These are phyloP conservation scores for Cenchrus fungigraminus DNA, from an alignment of 176 grass and related monocot genomes.

Conservation along the genomic window DNA sequence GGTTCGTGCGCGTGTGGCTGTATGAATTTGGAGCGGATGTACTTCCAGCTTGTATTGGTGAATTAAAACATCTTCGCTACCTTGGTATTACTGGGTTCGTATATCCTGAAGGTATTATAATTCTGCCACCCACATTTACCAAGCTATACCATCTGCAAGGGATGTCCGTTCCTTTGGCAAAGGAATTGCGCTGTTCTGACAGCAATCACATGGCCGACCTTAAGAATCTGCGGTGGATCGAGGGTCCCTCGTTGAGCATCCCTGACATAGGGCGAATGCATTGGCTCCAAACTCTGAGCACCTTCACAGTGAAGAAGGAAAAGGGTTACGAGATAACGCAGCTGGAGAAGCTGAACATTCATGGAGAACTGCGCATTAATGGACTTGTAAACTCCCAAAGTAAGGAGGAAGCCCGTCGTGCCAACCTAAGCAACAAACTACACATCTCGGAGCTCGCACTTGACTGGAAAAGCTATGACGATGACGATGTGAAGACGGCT, in stretches of 20 bases:
- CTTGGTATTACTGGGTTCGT: neutral
- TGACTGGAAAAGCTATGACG: too few species aligned
- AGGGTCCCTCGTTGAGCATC: too few species aligned
- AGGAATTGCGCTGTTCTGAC: neutral
- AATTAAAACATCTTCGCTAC: conserved; percentile 29
- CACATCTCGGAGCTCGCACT: neutral
- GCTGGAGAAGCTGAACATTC: conserved; percentile 20
- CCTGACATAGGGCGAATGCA: neutral
- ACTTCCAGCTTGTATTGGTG: neutral
- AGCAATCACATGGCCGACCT: too few species aligned
- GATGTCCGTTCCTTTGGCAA: too few species aligned
- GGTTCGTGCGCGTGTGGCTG: neutral
- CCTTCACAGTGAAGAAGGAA: neutral
- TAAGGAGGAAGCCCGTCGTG: conserved; percentile 23
- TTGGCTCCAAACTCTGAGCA: neutral
- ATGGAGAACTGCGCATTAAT: neutral
- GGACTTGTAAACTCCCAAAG: conserved; percentile 18
- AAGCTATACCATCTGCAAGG: conserved; percentile 37
- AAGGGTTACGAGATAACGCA: conserved; percentile 24
- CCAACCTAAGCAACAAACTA: neutral
- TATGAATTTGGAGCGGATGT: neutral
- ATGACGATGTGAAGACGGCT: too few species aligned
- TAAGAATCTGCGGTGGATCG: too few species aligned
- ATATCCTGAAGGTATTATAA: neutral
- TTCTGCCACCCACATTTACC: neutral